A percentile compares a stretch with the other conserved stretches of the same genome.
Conservation (phyloP, 768 basidiomycete species). For the Hysterangium stoloniferum region DNA sequence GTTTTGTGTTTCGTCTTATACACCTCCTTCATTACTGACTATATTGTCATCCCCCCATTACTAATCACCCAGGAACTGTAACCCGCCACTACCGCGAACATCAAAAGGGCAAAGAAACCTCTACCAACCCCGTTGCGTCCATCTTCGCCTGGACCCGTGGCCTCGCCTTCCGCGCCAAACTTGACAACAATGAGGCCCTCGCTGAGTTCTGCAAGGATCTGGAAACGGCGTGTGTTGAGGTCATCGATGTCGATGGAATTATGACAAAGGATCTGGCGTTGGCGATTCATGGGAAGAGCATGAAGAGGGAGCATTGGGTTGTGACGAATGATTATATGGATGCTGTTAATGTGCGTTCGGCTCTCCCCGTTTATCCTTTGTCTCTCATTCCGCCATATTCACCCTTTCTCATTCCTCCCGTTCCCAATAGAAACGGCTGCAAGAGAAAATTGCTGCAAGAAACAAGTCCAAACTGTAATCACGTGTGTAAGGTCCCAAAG, state of each 20-base stretch:
- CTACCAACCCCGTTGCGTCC: constrained; percentile 96
- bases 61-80: constrained; percentile 53
- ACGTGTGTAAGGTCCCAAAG: no score
- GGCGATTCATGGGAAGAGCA: constrained; percentile 83
- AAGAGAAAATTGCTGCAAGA: constrained; percentile 8
- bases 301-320: constrained; percentile 97
- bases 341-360: constrained; percentile 65
- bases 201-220: constrained; percentile 68
- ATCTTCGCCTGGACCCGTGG: constrained; percentile 99
- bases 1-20: constrained; percentile 11
- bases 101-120: constrained; percentile 96
- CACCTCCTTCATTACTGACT: no score
- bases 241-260: constrained; percentile 80
- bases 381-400: background rate
- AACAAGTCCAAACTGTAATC: constrained; percentile 5
- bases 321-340: constrained; percentile 91
- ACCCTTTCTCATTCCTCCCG: background rate
- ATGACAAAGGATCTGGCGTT: constrained; percentile 98
- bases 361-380: background rate
- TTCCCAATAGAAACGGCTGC: constrained; percentile 8
- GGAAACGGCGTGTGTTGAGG: constrained; percentile 83
- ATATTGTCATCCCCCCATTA: background rate
- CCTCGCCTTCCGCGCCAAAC: constrained; percentile 84
- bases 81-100: constrained; percentile 96
- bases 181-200: constrained; percentile 76